phyloP scores from a whole-genome alignment of 2,329 filamentous ascomycete species.

The Epichloe bromicola region DNA sequence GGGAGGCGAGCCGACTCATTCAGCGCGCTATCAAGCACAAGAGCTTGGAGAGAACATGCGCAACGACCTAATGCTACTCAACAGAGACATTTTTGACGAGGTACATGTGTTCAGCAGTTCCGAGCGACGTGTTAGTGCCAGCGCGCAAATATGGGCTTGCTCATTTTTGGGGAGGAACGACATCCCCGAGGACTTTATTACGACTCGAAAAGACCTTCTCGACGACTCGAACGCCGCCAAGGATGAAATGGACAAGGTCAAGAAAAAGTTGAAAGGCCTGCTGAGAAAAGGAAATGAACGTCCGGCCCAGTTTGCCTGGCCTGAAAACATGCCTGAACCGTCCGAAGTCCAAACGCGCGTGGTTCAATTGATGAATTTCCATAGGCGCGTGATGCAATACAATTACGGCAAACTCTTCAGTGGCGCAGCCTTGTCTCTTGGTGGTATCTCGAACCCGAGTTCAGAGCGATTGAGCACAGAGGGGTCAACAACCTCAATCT shows the following conservation, averaged over 20 bases:
- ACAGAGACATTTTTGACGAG: constrained; percentile 81
- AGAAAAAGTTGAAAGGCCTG: constrained; percentile 95
- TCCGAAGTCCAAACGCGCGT: constrained; percentile 86
- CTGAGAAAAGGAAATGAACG: constrained; percentile 86
- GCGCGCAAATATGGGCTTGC: constrained; percentile 88
- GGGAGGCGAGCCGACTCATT: constrained; percentile 96
- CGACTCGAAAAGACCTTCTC: constrained; percentile 82
- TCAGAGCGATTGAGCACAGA: constrained; percentile 31
- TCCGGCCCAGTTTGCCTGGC: constrained; percentile 96
- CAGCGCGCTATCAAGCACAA: constrained; percentile 87
- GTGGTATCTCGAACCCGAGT: constrained; percentile 39
- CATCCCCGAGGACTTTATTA: constrained; percentile 72
- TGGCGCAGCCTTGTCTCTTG: constrained; percentile 50
- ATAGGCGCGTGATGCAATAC: constrained; percentile 85
- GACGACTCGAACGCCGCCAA: constrained; percentile 98
- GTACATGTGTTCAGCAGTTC: constrained; percentile 94
- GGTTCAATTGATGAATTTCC: constrained; percentile 94
- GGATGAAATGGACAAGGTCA: constrained; percentile 98
- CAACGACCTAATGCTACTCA: constrained; percentile 86
- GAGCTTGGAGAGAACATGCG: constrained; percentile 93
- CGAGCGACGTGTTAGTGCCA: constrained; percentile 85
- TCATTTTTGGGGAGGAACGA: constrained; percentile 83
- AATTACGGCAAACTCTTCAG: constrained; percentile 75
- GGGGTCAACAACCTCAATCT: constrained; percentile 28
- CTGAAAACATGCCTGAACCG: constrained; percentile 84